A percentile compares a stretch with the other conserved stretches of the same genome.
Conservation (phyloP, 2,329 filamentous ascomycete species). For the Nigrospora oryzae region DNA sequence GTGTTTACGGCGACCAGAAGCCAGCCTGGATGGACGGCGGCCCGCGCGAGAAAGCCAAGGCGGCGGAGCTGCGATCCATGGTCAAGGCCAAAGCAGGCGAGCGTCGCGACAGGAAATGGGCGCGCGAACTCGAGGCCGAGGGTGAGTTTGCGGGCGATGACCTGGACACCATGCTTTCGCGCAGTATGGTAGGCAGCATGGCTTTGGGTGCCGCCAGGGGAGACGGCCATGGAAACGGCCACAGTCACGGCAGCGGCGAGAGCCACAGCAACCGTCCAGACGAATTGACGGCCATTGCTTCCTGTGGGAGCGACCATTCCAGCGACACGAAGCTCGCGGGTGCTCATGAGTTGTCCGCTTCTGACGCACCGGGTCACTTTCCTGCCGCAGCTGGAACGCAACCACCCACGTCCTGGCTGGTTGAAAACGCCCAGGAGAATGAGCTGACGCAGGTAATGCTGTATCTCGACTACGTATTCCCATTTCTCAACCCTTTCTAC, state of each 20-base stretch:
- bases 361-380: background rate
- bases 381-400: background rate
- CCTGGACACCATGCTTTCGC: constrained; percentile 1
- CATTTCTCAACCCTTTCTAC: constrained; percentile 57
- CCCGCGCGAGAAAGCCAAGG: constrained; percentile 38
- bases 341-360: background rate
- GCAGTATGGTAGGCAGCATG: constrained; percentile 3
- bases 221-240: too few relatives aligned
- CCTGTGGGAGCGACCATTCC: too few relatives aligned
- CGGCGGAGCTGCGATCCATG: constrained; percentile 45
- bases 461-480: constrained; percentile 54
- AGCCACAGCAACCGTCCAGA: too few relatives aligned
- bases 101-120: constrained; percentile 39
- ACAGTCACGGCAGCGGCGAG: too few relatives aligned
- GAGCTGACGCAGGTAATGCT: constrained; percentile 38
- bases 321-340: background rate
- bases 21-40: constrained; percentile 52
- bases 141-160: background rate
- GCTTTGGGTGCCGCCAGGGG: background rate
- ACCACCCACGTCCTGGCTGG: background rate
- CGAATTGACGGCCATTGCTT: too few relatives aligned
- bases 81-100: constrained; percentile 44
- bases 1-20: constrained; percentile 41
- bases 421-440: background rate
- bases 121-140: constrained; percentile 25